Conservation (phyloP, 1,284 basidiomycete species). For the Cutaneotrichosporon dermatis region DNA sequence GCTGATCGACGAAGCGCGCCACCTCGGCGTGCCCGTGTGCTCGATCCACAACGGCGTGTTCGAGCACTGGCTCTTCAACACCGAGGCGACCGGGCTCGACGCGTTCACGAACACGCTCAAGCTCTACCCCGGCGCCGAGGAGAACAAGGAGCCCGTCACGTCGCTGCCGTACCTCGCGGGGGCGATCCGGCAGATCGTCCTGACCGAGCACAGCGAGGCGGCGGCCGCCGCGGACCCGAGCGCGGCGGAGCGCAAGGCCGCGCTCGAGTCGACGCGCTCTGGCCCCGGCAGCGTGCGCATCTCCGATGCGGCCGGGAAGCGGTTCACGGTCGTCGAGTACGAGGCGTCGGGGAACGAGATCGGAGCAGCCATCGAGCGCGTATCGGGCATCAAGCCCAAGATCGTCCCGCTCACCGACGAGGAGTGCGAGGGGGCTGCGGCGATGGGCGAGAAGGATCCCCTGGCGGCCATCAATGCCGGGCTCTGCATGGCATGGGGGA, state of each 20-base stretch:
- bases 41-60: constrained; percentile 11
- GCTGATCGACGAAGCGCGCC: background rate
- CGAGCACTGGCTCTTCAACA: constrained; percentile 1
- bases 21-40: constrained; percentile 9
- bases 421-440: constrained; percentile 4
- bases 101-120: constrained; percentile 8
- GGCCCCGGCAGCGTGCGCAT: background rate
- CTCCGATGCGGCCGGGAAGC: background rate
- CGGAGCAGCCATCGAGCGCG: constrained; percentile 2
- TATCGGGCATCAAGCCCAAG: background rate
- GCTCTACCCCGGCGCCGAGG: constrained; percentile 10
- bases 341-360: constrained; percentile 8
- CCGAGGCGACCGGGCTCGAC: constrained; percentile 6
- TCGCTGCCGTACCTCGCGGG: constrained; percentile 6
- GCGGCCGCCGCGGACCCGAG: no score
- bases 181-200: constrained; percentile 7
- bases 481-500: constrained; percentile 65
- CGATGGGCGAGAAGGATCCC: constrained; percentile 29
- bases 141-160: constrained; percentile 1
- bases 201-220: no score
- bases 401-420: constrained; percentile 6
- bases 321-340: constrained; percentile 9
- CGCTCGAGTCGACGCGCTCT: no score
- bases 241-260: no score
- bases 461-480: constrained; percentile 62